phyloP scores from a whole-genome alignment of 306 rosid species.

The Fragaria ananassa region DNA sequence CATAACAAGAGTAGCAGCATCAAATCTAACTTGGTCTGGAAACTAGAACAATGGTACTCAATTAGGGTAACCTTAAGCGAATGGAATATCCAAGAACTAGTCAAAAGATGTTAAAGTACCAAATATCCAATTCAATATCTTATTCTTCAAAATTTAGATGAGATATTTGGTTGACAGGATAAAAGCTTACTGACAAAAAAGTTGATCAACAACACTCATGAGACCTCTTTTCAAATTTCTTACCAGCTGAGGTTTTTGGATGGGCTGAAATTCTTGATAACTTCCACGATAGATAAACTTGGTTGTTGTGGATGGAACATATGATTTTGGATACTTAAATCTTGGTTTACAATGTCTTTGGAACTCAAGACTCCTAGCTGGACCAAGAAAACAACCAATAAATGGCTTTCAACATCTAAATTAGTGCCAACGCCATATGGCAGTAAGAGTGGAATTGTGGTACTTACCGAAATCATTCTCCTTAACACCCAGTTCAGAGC shows the following conservation, averaged over 20 bases:
- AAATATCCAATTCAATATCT: not conserved
- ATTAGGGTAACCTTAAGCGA: not conserved
- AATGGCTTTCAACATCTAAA: not conserved
- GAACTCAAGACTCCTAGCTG: constrained; percentile 52
- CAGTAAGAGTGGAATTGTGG: not conserved
- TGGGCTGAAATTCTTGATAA: constrained; percentile 49
- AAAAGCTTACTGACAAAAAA: not conserved
- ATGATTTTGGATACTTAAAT: constrained; percentile 42
- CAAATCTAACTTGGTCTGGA: not conserved
- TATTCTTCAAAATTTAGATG: not conserved
- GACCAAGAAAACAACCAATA: constrained; percentile 2
- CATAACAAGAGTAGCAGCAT: not conserved
- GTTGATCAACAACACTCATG: not conserved
- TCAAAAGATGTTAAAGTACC: not conserved
- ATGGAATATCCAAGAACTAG: not conserved
- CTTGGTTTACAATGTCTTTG: constrained; percentile 47
- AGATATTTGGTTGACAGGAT: not conserved
- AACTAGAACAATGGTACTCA: not conserved
- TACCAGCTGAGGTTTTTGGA: constrained; percentile 44
- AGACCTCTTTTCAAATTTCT: constrained; percentile 14
- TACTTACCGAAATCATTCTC: constrained; percentile 54
- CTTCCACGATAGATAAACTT: constrained; percentile 41
- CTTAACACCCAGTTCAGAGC: constrained; percentile 59
- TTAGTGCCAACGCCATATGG: not conserved
- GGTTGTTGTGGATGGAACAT: constrained; percentile 29